Evolutionary conservation across 208 protist genomes (phyloP).

Genomic region (Crithidia acanthocephali): DNA sequence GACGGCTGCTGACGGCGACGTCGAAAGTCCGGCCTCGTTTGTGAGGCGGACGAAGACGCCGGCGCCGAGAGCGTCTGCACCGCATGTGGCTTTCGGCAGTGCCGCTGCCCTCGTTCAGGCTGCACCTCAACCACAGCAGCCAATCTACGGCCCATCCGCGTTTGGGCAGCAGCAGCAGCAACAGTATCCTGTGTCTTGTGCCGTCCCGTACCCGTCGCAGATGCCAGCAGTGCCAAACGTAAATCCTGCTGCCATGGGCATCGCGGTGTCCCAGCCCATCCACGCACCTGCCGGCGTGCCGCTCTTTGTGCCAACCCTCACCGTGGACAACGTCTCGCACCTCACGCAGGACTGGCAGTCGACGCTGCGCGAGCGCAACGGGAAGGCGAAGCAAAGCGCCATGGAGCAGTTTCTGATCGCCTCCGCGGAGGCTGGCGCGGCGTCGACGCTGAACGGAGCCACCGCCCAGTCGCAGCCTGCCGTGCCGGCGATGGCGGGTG

Average conservation of each 20-base stretch:
- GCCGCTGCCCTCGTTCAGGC: background rate
- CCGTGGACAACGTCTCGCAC: conserved; percentile 33
- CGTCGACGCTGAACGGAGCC: conserved; percentile 2
- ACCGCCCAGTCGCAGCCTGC: background rate
- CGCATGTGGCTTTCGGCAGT: background rate
- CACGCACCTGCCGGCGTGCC: conserved; percentile 2
- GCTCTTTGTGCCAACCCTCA: conserved; percentile 38
- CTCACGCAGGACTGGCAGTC: conserved; percentile 54
- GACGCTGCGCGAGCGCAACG: conserved; percentile 35
- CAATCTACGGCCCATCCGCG: no score
- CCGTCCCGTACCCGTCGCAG: background rate
- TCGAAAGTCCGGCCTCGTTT: conserved; percentile 17
- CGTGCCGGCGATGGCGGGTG: background rate
- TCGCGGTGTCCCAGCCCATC: background rate
- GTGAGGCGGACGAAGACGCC: conserved; percentile 11
- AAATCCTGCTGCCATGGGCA: background rate
- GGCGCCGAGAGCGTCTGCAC: background rate
- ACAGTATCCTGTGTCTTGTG: background rate
- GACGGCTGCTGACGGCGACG: background rate
- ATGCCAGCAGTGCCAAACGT: background rate
- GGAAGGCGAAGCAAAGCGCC: conserved; percentile 27
- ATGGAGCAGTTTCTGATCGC: conserved; percentile 37
- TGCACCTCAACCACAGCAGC: background rate
- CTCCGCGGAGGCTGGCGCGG: conserved; percentile 32
- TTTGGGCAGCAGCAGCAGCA: background rate